Conservation (phyloP, 495 filamentous ascomycete species). For the Lophiostoma macrostomum region DNA sequence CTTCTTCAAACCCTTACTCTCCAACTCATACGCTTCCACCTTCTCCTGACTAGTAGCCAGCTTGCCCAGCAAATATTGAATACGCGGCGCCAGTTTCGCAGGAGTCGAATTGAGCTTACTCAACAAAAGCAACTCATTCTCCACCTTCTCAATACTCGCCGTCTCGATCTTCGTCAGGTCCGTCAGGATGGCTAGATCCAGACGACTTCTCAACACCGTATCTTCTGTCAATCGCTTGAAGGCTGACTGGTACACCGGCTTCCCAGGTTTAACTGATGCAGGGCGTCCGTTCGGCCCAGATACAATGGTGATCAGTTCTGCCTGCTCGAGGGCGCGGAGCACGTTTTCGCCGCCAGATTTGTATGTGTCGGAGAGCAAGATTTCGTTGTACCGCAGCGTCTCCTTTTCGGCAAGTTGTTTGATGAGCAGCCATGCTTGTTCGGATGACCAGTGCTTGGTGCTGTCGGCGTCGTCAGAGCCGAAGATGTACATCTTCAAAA, state of each 20-base stretch:
- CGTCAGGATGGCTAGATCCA: conserved; percentile 68
- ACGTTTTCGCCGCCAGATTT: conserved; percentile 64
- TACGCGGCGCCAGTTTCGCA: conserved; percentile 55
- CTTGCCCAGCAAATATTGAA: conserved; percentile 71
- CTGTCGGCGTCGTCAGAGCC: conserved; percentile 43
- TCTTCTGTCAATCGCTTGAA: conserved; percentile 71
- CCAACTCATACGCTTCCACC: conserved; percentile 69
- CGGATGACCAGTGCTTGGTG: conserved; percentile 62
- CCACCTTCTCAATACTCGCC: conserved; percentile 70
- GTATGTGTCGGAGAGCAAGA: conserved; percentile 74
- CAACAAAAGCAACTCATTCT: conserved; percentile 71
- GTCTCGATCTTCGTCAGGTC: conserved; percentile 71
- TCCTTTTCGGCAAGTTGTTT: conserved; percentile 63
- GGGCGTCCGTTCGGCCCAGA: conserved; percentile 68
- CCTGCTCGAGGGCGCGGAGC: conserved; percentile 76
- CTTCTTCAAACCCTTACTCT: conserved; percentile 71
- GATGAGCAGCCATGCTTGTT: conserved; percentile 90
- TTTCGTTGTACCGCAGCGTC: conserved; percentile 72
- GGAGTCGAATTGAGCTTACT: conserved; percentile 56
- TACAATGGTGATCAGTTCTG: conserved; percentile 81
- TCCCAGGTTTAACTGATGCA: conserved; percentile 69
- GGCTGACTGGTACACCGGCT: conserved; percentile 82
- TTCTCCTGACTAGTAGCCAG: conserved; percentile 68
- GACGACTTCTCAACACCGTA: conserved; percentile 63
- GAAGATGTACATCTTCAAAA: conserved; percentile 88